Conservation (phyloP, 805 yeast species). For the Jamesozyma hellenica region DNA sequence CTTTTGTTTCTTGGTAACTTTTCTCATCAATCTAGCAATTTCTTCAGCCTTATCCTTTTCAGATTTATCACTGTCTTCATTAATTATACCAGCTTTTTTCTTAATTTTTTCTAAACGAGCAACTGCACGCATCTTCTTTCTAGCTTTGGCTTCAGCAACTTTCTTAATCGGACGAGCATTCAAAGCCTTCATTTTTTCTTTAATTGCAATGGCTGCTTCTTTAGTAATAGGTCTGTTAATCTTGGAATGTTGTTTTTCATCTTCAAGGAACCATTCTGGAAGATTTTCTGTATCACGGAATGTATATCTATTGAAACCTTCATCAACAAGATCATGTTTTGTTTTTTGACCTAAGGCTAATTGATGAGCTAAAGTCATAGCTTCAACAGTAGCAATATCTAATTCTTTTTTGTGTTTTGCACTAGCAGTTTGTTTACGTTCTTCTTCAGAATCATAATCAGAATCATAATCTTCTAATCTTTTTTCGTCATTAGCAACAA, state of each 20-base stretch:
- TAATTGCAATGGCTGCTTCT: conserved; percentile 75
- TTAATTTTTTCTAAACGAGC: conserved; percentile 77
- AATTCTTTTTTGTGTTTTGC: conserved; percentile 51
- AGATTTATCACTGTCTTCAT: conserved; percentile 76
- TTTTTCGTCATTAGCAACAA: conserved; percentile 36
- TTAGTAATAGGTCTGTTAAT: conserved; percentile 87
- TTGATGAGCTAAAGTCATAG: conserved; percentile 96
- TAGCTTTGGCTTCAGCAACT: conserved; percentile 94
- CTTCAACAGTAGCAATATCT: conserved; percentile 85
- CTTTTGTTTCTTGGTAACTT: conserved; percentile 60
- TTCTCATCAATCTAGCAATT: conserved; percentile 75
- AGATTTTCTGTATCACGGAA: conserved; percentile 84
- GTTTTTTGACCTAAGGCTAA: conserved; percentile 81
- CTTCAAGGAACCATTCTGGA: conserved; percentile 96
- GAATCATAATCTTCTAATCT: conserved; percentile 29
- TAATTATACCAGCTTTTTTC: conserved; percentile 86
- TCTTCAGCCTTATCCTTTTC: conserved; percentile 94
- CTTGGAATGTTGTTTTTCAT: conserved; percentile 79
- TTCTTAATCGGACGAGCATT: conserved; percentile 98
- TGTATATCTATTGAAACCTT: conserved; percentile 84
- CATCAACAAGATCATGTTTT: conserved; percentile 79
- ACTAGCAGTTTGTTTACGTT: conserved; percentile 34
- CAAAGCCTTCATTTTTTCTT: conserved; percentile 65
- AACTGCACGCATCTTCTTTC: conserved; percentile 89
- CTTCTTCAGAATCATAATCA: conserved; percentile 46